Conservation (phyloP, 331 rosid species). For the Cydonia oblonga region DNA sequence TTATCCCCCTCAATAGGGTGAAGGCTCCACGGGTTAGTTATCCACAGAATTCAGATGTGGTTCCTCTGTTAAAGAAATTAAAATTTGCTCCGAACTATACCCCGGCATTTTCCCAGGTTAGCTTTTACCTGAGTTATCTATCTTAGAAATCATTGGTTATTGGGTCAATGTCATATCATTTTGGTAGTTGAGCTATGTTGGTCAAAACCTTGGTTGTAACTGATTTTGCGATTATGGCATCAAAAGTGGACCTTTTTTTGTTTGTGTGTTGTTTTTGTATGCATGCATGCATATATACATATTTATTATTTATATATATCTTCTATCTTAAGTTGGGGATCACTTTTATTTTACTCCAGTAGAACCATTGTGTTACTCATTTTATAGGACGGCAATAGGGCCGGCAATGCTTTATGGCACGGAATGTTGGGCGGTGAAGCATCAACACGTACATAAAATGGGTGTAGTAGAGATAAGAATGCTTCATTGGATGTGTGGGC, state of each 20-base stretch:
- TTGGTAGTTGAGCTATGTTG: background rate
- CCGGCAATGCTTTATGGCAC: no score
- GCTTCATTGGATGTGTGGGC: no score
- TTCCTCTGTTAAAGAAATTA: constrained; percentile 72
- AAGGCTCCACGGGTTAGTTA: constrained; percentile 55
- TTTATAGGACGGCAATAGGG: no score
- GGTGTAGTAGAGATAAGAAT: no score
- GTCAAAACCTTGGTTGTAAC: background rate
- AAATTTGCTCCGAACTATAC: constrained; percentile 37
- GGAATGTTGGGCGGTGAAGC: no score
- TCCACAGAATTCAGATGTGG: constrained; percentile 89
- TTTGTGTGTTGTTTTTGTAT: background rate
- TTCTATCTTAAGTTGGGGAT: background rate
- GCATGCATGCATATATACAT: no score
- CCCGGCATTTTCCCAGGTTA: constrained; percentile 87
- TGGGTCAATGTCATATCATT: background rate
- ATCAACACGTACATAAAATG: no score
- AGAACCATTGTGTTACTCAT: background rate
- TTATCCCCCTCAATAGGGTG: constrained; percentile 94
- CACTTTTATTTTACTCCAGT: background rate
- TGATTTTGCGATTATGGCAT: background rate
- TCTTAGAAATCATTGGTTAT: constrained; percentile 4
- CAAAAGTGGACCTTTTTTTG: background rate
- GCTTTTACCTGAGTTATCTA: constrained; percentile 14
- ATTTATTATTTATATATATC: background rate